Base-by-base conservation (phyloP, 257 asterid genomes). In the Przewalskia tangutica region DNA sequence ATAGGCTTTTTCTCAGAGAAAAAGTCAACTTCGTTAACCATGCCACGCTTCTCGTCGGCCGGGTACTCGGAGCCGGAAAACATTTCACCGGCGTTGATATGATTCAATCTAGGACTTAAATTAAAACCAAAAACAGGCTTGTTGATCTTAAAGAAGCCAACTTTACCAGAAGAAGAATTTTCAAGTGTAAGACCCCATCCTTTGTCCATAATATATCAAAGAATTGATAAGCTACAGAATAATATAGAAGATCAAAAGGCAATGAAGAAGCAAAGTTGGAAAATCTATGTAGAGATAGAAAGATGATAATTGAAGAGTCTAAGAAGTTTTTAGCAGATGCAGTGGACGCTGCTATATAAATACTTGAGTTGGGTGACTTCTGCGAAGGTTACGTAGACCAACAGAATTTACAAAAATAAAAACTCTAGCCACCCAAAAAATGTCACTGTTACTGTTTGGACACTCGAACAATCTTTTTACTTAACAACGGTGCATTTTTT, bases 111-210 rank as follows among this genome's bases (percentile, higher is more conserved):
- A 1, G 95, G 94, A 85, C 93, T 93, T 73, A 84, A 71, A 87
- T 87, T 86, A 55, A 84, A 89, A 59, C 98, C 97, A 63, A 88
- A 90, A 77, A 84, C 82, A 0, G 92, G 80, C 85, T 92, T 93
- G 81, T 71, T 91, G 32, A 27, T 27, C 2, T 79, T 87, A 53
- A 95, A 91, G 71, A 92, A 86, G 0, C 93, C 93, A 50, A 55
- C 89, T 67, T 48, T 51, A 48, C 79, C 64, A 38, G 44, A 86
- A 58, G 89, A 91, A 36, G 95, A 85, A 81, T 86, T 90, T 9
- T 91, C 98, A 84, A 90, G 88, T 85, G 98, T 84, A 20, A 90
- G 90, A 76, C 95, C 91, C 93, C 97, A 91, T 90, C 97, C 97
- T 85, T 89, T 89, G 85, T 90, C 98, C 99, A 93, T 95, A 90